Evolutionary conservation across 2,329 filamentous ascomycete genomes (phyloP).

Genomic region (Sphaceloma murrayae): DNA sequence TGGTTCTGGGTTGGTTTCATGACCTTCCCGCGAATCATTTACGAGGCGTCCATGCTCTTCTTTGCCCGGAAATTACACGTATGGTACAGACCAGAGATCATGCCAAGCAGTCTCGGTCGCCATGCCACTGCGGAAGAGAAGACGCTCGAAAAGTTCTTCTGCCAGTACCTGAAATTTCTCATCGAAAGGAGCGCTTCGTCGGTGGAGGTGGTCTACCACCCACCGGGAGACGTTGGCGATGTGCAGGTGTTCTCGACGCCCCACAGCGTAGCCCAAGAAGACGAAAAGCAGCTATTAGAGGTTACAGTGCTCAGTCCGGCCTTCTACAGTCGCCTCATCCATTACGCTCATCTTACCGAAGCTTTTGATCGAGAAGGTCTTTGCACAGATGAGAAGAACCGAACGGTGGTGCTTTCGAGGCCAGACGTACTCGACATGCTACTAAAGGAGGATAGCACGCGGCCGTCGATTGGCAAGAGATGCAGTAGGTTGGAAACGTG

Average conservation of each 20-base stretch:
- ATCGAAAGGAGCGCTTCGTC: constrained; percentile 39
- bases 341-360: constrained; percentile 53
- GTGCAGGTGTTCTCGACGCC: not conserved
- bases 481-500: constrained; percentile 3
- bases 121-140: constrained; percentile 44
- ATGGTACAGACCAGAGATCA: constrained; percentile 56
- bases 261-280: constrained; percentile 16
- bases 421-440: constrained; percentile 43
- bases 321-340: constrained; percentile 58
- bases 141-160: constrained; percentile 32
- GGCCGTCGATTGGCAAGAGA: not conserved
- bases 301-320: constrained; percentile 53
- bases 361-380: constrained; percentile 51
- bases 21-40: constrained; percentile 56
- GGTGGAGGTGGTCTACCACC: constrained; percentile 45
- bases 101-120: constrained; percentile 46
- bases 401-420: constrained; percentile 49
- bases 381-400: constrained; percentile 43
- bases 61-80: constrained; percentile 50
- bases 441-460: constrained; percentile 23
- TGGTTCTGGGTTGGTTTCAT: constrained; percentile 62
- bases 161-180: constrained; percentile 35
- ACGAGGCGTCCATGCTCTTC: constrained; percentile 50
- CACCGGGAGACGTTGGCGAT: constrained; percentile 29
- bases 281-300: constrained; percentile 38